These are phyloP conservation scores for Cryphonectria naterciae DNA, from an alignment of 2,329 filamentous ascomycete genomes.

Conservation along the genomic window DNA sequence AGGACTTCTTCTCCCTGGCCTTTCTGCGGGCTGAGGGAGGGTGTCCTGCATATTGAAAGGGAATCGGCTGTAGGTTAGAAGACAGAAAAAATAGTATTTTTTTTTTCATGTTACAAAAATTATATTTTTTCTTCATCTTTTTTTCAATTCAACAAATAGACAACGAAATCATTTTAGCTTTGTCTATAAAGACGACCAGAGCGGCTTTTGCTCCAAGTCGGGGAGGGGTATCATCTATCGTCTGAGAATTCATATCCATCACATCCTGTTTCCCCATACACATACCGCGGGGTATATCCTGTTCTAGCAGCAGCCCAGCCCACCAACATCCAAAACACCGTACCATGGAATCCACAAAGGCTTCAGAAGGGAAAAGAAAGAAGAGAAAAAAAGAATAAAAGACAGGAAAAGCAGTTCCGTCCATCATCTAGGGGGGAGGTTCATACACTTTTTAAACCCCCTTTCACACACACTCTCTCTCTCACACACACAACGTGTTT, in stretches of 20 bases:
- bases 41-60: conserved; percentile 57
- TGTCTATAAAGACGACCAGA: conserved; percentile 5
- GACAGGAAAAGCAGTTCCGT: not conserved
- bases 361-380: too few relatives aligned
- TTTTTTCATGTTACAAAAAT: not conserved
- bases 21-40: conserved; percentile 69
- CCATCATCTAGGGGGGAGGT: not conserved
- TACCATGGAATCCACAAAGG: not conserved
- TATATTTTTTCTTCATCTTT: not conserved
- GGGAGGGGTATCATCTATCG: conserved; percentile 23
- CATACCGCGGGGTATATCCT: conserved; percentile 21
- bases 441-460: not conserved
- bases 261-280: not conserved
- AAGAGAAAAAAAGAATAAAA: not conserved
- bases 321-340: not conserved
- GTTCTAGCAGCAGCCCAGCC: conserved; percentile 7
- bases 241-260: conserved; percentile 1
- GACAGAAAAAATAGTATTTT: not conserved
- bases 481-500: not conserved
- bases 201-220: conserved; percentile 9
- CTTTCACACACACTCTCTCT: too few relatives aligned
- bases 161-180: not conserved
- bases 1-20: conserved; percentile 84
- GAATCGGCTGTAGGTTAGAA: not conserved
- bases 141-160: not conserved